Conservation (phyloP, 495 filamentous ascomycete genomes). For the Recurvomyces mirabilis region DNA sequence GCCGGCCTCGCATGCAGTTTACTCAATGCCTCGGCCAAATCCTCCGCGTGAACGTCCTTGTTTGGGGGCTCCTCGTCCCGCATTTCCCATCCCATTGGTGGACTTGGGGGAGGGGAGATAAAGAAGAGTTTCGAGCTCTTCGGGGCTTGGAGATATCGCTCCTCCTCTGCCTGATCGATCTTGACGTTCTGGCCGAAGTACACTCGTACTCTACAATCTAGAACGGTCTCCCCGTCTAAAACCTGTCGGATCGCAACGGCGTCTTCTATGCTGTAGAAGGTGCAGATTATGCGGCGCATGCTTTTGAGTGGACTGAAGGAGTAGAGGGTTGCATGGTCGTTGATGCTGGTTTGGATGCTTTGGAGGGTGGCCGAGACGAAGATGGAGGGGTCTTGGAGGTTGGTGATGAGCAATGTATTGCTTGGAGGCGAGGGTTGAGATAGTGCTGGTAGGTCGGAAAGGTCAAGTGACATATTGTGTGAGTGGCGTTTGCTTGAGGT, state of each 20-base stretch:
- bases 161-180: constrained; percentile 45
- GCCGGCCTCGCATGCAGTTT: constrained; percentile 44
- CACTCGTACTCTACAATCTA: constrained; percentile 60
- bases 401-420: constrained; percentile 82
- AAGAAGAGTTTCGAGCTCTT: constrained; percentile 89
- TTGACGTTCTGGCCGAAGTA: constrained; percentile 82
- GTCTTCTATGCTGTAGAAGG: constrained; percentile 62
- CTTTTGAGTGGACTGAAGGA: constrained; percentile 87
- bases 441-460: constrained; percentile 68
- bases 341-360: constrained; percentile 62
- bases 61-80: constrained; percentile 85
- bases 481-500: constrained; percentile 25
- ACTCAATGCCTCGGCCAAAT: constrained; percentile 70
- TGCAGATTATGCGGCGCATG: constrained; percentile 81
- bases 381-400: constrained; percentile 64
- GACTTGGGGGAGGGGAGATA: constrained; percentile 84
- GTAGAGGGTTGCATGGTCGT: constrained; percentile 57
- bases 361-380: constrained; percentile 70
- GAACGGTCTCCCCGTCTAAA: constrained; percentile 58
- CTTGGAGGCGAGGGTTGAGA: constrained; percentile 70
- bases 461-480: constrained; percentile 63
- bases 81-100: constrained; percentile 89
- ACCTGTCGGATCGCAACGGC: constrained; percentile 61
- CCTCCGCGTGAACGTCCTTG: constrained; percentile 82
- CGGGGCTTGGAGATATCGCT: constrained; percentile 64